A percentile compares a stretch with the other conserved stretches of the same genome.
phyloP scores from a whole-genome alignment of 345 rosid genomes.

The Geranium brycei region DNA sequence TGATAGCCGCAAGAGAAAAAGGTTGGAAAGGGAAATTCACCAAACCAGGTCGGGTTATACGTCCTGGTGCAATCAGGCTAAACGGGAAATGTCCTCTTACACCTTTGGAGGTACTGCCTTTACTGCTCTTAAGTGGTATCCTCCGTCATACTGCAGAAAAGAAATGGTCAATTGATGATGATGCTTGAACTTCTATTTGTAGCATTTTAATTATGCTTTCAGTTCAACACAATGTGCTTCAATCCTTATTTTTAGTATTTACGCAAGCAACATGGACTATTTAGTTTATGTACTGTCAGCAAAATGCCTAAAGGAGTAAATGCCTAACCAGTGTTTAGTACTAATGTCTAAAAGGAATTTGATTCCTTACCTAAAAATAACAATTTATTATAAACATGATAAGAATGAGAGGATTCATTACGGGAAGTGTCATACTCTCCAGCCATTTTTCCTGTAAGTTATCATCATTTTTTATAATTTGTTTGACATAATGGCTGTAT shows the following conservation, averaged over 20 bases:
- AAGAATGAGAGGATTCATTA: no score
- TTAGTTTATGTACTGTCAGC: no score
- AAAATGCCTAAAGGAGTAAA: no score
- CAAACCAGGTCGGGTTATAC: constrained; percentile 89
- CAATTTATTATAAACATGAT: no score
- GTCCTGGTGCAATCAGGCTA: constrained; percentile 91
- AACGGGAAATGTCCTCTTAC: constrained; percentile 97
- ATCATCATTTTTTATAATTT: no score
- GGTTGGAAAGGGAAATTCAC: constrained; percentile 99
- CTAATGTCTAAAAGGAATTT: background rate
- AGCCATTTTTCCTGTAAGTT: background rate
- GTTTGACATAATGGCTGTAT: background rate
- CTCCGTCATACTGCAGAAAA: background rate
- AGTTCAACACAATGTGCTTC: background rate
- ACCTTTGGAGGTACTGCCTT: constrained; percentile 71
- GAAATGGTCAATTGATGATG: background rate
- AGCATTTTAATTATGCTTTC: background rate
- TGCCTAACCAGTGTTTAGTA: background rate
- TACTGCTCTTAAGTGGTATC: constrained; percentile 1
- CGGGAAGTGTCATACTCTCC: background rate
- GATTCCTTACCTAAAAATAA: background rate
- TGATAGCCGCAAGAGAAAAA: constrained; percentile 87
- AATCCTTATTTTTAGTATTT: no score
- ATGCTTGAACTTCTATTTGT: background rate
- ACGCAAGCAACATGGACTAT: no score